Conservation (phyloP, 768 basidiomycete genomes). For the Clitopilus passeckerianus region DNA sequence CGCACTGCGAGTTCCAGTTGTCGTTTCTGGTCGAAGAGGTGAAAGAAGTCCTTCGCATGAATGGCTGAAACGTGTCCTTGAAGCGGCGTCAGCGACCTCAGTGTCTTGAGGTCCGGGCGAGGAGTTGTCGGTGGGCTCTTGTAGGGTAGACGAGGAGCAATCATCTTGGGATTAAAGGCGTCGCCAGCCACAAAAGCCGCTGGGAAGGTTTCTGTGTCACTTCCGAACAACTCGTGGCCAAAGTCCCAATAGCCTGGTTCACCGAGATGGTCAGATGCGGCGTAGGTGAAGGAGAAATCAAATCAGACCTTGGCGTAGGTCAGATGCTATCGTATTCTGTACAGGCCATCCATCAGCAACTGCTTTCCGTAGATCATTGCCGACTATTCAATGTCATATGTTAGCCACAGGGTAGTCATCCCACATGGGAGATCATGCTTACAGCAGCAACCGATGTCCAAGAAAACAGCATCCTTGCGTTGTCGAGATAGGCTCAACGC, state of each 20-base stretch:
- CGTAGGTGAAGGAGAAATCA: neutral
- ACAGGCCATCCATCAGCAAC: slow-evolving; percentile 27
- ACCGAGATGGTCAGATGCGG: neutral
- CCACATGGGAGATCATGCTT: neutral
- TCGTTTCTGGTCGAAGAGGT: slow-evolving; percentile 36
- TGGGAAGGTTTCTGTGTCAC: slow-evolving; percentile 39
- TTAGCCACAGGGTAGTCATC: neutral
- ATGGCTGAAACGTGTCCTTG: slow-evolving; percentile 43
- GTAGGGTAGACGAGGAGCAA: slow-evolving; percentile 19
- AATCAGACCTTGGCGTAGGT: slow-evolving; percentile 20
- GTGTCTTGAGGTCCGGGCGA: slow-evolving; percentile 18
- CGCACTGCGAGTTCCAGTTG: slow-evolving; percentile 36
- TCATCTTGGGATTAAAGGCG: slow-evolving; percentile 33
- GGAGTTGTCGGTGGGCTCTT: slow-evolving; percentile 14
- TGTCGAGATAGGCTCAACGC: slow-evolving; percentile 16
- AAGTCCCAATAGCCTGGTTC: slow-evolving; percentile 46
- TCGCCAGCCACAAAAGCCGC: slow-evolving; percentile 47
- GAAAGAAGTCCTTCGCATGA: slow-evolving; percentile 47
- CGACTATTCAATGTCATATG: slow-evolving; percentile 16
- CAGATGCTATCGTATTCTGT: slow-evolving; percentile 22
- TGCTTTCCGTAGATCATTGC: slow-evolving; percentile 25
- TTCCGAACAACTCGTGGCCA: slow-evolving; percentile 48
- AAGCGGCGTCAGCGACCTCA: slow-evolving; percentile 40
- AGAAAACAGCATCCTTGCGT: slow-evolving; percentile 18
- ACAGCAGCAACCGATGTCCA: slow-evolving; percentile 33